Evolutionary conservation across 139 green algal species (phyloP).

Genomic region (Picochlorum sp.): DNA sequence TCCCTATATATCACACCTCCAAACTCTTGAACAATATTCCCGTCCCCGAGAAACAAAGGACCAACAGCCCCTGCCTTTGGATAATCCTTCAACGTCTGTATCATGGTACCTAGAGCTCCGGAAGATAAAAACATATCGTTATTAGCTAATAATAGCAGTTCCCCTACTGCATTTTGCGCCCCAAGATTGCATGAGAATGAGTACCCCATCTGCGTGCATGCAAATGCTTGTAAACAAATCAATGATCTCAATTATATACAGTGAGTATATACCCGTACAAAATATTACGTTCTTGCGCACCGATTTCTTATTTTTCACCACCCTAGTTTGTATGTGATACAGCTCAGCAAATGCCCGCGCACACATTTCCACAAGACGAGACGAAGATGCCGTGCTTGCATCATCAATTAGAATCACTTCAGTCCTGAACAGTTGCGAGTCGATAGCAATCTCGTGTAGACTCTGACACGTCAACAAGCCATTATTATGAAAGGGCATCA

Average conservation of each 20-base stretch:
- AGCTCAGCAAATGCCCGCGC: background rate
- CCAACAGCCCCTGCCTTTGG: slow-evolving; percentile 1
- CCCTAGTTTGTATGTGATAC: background rate
- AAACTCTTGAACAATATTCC: slow-evolving; percentile 1
- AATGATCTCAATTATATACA: too few relatives aligned
- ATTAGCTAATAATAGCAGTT: background rate
- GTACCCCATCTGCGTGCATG: too few relatives aligned
- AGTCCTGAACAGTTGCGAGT: background rate
- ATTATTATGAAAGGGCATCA: background rate
- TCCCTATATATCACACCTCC: slow-evolving; percentile 17
- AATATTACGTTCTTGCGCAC: too few relatives aligned
- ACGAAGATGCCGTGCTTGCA: background rate
- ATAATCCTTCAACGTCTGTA: background rate
- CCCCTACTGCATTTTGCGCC: background rate
- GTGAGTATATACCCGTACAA: too few relatives aligned
- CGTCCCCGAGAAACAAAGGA: slow-evolving; percentile 12
- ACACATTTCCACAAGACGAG: background rate
- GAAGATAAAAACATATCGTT: background rate
- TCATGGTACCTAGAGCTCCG: background rate
- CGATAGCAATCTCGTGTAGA: background rate
- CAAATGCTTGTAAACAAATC: too few relatives aligned
- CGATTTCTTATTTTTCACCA: too few relatives aligned
- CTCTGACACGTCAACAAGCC: background rate
- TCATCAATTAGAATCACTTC: background rate
- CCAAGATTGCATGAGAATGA: background rate